phyloP scores from a whole-genome alignment of 345 rosid species.

The Eucalyptus cloeziana region DNA sequence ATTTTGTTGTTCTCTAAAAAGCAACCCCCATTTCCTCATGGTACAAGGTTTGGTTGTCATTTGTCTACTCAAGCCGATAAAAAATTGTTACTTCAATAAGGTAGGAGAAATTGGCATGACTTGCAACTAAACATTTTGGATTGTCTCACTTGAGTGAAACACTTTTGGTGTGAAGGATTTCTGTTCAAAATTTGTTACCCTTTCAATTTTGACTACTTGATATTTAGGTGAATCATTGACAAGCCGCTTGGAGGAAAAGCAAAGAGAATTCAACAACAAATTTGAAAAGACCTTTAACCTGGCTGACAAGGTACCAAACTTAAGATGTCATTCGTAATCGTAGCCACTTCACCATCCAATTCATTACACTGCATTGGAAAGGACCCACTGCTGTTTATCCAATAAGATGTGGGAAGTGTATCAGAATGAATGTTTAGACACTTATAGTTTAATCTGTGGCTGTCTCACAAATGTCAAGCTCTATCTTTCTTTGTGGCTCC shows the following conservation, averaged over 20 bases:
- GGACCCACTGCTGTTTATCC: background rate
- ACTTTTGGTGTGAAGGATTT: background rate
- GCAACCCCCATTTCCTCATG: background rate
- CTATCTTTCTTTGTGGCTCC: background rate
- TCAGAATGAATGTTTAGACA: background rate
- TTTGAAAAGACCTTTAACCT: slow-evolving; percentile 45
- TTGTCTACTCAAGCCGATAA: background rate
- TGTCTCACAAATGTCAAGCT: background rate
- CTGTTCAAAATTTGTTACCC: background rate
- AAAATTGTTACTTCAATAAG: background rate
- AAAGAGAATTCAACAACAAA: slow-evolving; percentile 55
- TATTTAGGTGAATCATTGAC: slow-evolving; percentile 39
- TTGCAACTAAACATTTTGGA: background rate
- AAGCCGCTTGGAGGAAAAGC: slow-evolving; percentile 41
- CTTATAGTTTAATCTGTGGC: background rate
- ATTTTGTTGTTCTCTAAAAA: background rate
- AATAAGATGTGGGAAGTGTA: background rate
- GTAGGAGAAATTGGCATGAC: background rate
- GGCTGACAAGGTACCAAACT: slow-evolving; percentile 40
- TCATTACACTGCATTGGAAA: background rate
- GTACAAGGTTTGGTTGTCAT: background rate
- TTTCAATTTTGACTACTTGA: background rate
- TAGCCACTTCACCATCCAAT: background rate
- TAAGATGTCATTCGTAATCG: background rate
- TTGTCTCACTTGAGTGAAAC: background rate